Evolutionary conservation across 148 eudicot genomes (phyloP).

Genomic region (Rheum nobile): DNA sequence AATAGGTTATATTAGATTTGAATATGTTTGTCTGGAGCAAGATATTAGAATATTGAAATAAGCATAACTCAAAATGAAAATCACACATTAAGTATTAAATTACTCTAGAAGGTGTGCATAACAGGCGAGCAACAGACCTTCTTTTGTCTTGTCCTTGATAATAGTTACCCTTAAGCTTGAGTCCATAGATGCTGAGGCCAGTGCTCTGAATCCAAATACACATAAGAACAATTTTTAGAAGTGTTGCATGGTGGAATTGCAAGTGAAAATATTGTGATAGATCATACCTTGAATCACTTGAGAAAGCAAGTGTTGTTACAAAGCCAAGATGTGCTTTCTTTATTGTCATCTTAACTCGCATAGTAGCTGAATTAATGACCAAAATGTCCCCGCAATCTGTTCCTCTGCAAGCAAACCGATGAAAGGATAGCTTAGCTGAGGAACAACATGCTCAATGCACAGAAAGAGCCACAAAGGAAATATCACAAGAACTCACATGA

Average conservation of each 20-base stretch:
- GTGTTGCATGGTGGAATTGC: neutral
- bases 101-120: too few species aligned
- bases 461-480: too few species aligned
- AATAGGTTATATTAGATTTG: too few species aligned
- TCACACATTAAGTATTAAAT: too few species aligned
- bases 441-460: too few species aligned
- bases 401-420: constrained; percentile 42
- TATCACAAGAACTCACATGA: too few species aligned
- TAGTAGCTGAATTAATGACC: constrained; percentile 39
- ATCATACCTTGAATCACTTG: constrained; percentile 59
- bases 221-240: neutral
- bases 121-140: constrained; percentile 20
- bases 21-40: neutral
- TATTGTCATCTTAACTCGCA: constrained; percentile 40
- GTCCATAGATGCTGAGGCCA: constrained; percentile 75
- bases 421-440: neutral
- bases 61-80: too few species aligned
- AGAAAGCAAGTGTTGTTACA: constrained; percentile 69
- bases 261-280: neutral
- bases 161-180: constrained; percentile 79
- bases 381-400: constrained; percentile 62
- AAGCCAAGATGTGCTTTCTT: constrained; percentile 80
- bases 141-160: constrained; percentile 38
- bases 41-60: neutral
- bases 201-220: constrained; percentile 37